Conservation (phyloP, 1,139 yeast species). For the Debaryomyces sp. region DNA sequence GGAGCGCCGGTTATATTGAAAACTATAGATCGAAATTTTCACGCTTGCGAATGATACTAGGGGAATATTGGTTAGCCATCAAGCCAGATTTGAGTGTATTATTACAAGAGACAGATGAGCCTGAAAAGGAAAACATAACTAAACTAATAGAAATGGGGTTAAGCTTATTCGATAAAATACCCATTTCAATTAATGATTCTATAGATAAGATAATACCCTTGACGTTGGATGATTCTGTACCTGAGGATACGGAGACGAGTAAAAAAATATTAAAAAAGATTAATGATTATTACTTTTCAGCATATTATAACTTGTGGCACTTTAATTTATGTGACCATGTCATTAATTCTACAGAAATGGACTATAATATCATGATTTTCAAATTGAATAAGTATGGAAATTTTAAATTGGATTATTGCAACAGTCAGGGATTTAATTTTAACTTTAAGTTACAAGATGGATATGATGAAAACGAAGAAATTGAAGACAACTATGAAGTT, state of each 20-base stretch:
- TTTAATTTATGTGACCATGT: constrained; percentile 65
- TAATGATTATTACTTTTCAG: constrained; percentile 60
- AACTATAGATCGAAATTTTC: constrained; percentile 63
- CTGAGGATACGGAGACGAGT: constrained; percentile 24
- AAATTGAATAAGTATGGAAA: constrained; percentile 26
- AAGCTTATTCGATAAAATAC: constrained; percentile 64
- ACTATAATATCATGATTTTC: constrained; percentile 33
- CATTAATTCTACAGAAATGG: constrained; percentile 14
- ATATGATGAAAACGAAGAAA: constrained; percentile 5
- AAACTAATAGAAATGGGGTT: constrained; percentile 49
- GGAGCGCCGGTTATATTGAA: constrained; percentile 49
- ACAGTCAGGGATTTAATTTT: constrained; percentile 39
- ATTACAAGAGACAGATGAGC: constrained; percentile 26
- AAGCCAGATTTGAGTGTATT: constrained; percentile 50
- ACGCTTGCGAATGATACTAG: constrained; percentile 62
- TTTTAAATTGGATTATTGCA: constrained; percentile 31
- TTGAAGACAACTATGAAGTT: background rate
- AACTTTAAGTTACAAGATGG: constrained; percentile 23
- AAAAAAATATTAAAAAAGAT: constrained; percentile 34
- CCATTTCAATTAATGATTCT: constrained; percentile 47
- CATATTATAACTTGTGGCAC: constrained; percentile 78
- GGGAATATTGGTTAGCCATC: constrained; percentile 66
- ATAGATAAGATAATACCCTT: constrained; percentile 48
- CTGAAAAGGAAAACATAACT: constrained; percentile 23
- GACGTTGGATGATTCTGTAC: constrained; percentile 25